Conservation (phyloP, 768 basidiomycete genomes). For the Rhodocollybia butyracea region DNA sequence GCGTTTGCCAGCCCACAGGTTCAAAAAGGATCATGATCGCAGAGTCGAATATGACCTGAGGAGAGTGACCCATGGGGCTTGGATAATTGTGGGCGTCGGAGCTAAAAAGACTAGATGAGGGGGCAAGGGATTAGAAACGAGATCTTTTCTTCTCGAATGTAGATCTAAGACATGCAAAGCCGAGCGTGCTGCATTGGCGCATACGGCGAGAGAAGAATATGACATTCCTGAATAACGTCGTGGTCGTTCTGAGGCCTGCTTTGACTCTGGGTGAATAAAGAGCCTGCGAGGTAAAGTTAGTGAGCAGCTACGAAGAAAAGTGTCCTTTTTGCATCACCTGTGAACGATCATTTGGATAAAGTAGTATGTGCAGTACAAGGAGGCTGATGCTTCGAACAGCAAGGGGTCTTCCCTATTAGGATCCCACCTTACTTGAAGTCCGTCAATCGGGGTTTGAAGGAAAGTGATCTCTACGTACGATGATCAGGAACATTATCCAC, state of each 20-base stretch:
- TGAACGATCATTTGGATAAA: constrained; percentile 44
- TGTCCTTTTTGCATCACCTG: constrained; percentile 43
- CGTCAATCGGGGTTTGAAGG: background rate
- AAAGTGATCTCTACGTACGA: constrained; percentile 17
- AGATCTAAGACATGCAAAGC: constrained; percentile 52
- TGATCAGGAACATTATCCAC: constrained; percentile 45
- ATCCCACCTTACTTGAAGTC: constrained; percentile 39
- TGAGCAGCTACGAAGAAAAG: constrained; percentile 11
- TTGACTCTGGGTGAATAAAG: constrained; percentile 26
- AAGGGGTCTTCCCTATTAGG: constrained; percentile 31
- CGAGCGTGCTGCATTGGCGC: constrained; percentile 35
- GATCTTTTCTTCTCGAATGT: constrained; percentile 14
- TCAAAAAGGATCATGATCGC: constrained; percentile 45
- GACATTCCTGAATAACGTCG: constrained; percentile 31
- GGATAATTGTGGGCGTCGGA: background rate
- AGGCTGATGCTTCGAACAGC: constrained; percentile 46
- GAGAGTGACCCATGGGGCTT: background rate
- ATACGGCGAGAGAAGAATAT: constrained; percentile 55
- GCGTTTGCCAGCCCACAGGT: constrained; percentile 46
- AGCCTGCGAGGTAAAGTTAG: background rate
- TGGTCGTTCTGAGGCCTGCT: constrained; percentile 40
- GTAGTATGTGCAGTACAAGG: constrained; percentile 47
- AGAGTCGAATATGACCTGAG: constrained; percentile 29
- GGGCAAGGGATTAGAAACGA: constrained; percentile 3
- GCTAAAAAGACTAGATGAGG: background rate